A percentile compares a stretch with the other conserved stretches of the same genome.
Evolutionary conservation across 768 basidiomycete species (phyloP).

Genomic region (Boletus pseudopeckii): DNA sequence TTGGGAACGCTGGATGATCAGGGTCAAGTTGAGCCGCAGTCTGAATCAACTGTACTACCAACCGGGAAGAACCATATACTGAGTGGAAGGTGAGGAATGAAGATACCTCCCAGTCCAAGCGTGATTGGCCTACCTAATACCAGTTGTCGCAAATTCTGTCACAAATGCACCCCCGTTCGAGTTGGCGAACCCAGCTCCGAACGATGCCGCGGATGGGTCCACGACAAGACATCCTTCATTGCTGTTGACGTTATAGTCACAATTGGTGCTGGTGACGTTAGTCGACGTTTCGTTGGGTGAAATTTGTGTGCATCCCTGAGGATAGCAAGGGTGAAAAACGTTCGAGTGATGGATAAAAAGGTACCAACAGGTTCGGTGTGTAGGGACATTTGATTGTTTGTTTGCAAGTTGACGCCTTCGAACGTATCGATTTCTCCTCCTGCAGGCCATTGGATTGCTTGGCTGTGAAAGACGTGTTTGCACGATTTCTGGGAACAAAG

Average conservation of each 20-base stretch:
- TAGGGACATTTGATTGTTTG: conserved; percentile 67
- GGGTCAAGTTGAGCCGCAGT: background rate
- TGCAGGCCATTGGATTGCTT: conserved; percentile 56
- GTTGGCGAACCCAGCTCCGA: conserved; percentile 62
- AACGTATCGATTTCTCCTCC: conserved; percentile 79
- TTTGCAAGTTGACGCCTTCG: conserved; percentile 72
- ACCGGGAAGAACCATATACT: conserved; percentile 34
- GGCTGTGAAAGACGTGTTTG: conserved; percentile 26
- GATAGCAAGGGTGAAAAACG: background rate
- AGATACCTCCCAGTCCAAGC: background rate
- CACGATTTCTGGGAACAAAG: background rate
- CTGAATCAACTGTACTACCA: background rate
- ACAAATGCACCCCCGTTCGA: conserved; percentile 73
- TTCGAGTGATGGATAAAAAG: background rate
- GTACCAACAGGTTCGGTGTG: conserved; percentile 56
- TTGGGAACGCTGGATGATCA: conserved; percentile 29
- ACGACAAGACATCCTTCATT: conserved; percentile 67
- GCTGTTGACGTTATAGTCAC: conserved; percentile 49
- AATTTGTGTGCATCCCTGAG: conserved; percentile 50
- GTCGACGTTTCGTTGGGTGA: conserved; percentile 49
- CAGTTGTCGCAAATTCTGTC: conserved; percentile 63
- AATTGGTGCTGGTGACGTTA: conserved; percentile 55
- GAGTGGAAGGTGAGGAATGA: background rate
- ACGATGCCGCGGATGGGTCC: conserved; percentile 53
- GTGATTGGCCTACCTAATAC: conserved; percentile 52